Base-by-base conservation (phyloP, 2,329 filamentous ascomycete species). In the Colletotrichum sp. region DNA sequence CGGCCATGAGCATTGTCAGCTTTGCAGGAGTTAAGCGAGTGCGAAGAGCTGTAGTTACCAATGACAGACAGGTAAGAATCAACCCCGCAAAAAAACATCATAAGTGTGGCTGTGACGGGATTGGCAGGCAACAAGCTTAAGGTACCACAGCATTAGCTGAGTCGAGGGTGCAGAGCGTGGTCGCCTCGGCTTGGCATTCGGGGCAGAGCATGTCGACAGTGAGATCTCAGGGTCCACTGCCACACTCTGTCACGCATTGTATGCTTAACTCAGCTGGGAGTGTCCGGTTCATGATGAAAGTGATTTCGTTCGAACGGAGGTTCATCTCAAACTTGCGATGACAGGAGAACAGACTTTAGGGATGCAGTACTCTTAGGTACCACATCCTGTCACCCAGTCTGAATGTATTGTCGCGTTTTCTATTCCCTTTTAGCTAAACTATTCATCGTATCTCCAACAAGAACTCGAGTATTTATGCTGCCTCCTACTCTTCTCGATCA, bases 291-390 rank as follows among this genome's bases (percentile, higher is more conserved):
- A 5, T 13, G n/a, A 52, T 21, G n/a, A 0, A 21, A 13, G n/a
- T 52, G 10, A n/a, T 52, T 52, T 52, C 43, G 12, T 52, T 52
- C 43, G 10, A 13, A 24, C 12, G 43, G 12, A 52, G 12, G n/a
- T 52, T 52, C 43, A 24, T 52, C 43, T 52, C 43, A 52, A 52
- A 52, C n/a, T 52, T 52, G 43, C n/a, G 43, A 21, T 52, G 43
- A 52, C 43, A 52, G 10, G n/a, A 3, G n/a, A 13, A 21, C 0
- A 52, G 43, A 52, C 43, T 52, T 52, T 8, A 5, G 6, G 10
- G 43, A 21, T 0, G 43, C n/a, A 8, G 0, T n/a, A 0, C 9
- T 48, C 38, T 12, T 48, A 0, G 8, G 18, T 6, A 12, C 9
- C 38, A n/a, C 7, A 7, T 9, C 38, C 18, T 48, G 38, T 3